A percentile compares a stretch with the other conserved stretches of the same genome.
These are phyloP conservation scores for Aurinia saxatilis DNA, from an alignment of 345 rosid genomes.

Conservation along the genomic window DNA sequence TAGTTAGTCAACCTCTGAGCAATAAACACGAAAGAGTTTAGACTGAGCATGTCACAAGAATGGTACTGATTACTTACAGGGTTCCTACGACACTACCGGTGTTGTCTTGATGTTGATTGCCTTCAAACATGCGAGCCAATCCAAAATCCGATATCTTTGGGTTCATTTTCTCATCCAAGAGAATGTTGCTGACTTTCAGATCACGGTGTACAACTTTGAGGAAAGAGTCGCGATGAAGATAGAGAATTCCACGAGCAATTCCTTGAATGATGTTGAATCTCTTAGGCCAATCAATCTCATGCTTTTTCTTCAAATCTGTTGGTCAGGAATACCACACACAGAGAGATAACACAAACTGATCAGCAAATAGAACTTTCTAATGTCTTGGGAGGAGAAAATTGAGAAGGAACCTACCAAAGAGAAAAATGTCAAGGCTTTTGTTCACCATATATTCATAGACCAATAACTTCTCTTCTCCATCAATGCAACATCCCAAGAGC, in stretches of 20 bases:
- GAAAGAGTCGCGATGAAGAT: constrained; percentile 22
- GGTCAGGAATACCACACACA: background rate
- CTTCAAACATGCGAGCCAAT: constrained; percentile 21
- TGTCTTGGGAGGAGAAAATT: background rate
- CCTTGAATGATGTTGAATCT: constrained; percentile 26
- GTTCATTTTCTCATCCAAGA: constrained; percentile 26
- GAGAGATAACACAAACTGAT: background rate
- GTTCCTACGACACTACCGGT: constrained; percentile 25
- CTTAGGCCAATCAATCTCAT: constrained; percentile 20
- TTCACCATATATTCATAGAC: constrained; percentile 60
- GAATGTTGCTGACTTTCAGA: constrained; percentile 26
- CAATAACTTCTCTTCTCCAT: constrained; percentile 46
- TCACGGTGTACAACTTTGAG: constrained; percentile 27
- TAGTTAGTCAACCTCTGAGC: background rate
- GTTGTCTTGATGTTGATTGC: constrained; percentile 17
- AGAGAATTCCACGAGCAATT: constrained; percentile 25
- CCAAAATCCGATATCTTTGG: constrained; percentile 29
- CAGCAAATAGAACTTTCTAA: background rate
- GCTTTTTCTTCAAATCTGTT: constrained; percentile 24
- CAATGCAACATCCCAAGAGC: constrained; percentile 52
- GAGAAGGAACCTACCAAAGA: constrained; percentile 37
- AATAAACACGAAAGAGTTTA: background rate
- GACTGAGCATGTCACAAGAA: background rate
- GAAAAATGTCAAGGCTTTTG: constrained; percentile 48
- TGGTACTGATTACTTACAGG: constrained; percentile 13